Conservation (phyloP, 352 stramenopile species). For the Blastocystis sp. region DNA sequence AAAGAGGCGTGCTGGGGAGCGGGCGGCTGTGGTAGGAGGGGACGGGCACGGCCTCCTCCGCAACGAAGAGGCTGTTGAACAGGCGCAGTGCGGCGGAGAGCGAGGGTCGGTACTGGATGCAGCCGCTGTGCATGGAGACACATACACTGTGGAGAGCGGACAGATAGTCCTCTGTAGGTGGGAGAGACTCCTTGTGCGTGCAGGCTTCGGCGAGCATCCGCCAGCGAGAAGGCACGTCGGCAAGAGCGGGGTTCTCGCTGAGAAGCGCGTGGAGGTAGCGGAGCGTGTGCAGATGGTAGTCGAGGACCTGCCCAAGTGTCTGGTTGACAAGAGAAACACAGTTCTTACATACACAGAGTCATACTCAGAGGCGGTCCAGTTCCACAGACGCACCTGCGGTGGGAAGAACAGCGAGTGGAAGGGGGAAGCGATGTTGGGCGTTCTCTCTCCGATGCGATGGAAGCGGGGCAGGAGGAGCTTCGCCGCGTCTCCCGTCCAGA, state of each 20-base stretch:
- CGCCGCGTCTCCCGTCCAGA: neutral
- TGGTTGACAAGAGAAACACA: neutral
- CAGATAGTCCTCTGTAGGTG: neutral
- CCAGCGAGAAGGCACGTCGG: neutral
- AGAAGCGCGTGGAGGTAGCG: neutral
- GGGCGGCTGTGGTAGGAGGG: neutral
- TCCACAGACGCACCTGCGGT: slow-evolving; percentile 39
- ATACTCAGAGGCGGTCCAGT: slow-evolving; percentile 38
- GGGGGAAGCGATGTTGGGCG: neutral
- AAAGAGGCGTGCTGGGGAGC: neutral
- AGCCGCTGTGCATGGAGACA: neutral
- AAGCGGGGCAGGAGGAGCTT: slow-evolving; percentile 5
- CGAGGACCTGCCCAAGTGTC: neutral
- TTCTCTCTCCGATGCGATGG: neutral
- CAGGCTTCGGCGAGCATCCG: neutral
- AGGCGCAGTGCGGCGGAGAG: neutral
- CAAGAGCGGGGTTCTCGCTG: neutral
- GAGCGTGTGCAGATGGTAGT: neutral
- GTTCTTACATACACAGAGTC: slow-evolving; percentile 31
- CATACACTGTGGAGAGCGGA: neutral
- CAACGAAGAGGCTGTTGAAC: neutral
- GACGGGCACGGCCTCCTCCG: neutral
- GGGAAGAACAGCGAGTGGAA: neutral
- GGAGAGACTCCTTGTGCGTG: neutral
- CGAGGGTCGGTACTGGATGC: neutral